Base-by-base conservation (phyloP, 1,139 yeast genomes). In the Kurtzmaniella quercitrusa region DNA sequence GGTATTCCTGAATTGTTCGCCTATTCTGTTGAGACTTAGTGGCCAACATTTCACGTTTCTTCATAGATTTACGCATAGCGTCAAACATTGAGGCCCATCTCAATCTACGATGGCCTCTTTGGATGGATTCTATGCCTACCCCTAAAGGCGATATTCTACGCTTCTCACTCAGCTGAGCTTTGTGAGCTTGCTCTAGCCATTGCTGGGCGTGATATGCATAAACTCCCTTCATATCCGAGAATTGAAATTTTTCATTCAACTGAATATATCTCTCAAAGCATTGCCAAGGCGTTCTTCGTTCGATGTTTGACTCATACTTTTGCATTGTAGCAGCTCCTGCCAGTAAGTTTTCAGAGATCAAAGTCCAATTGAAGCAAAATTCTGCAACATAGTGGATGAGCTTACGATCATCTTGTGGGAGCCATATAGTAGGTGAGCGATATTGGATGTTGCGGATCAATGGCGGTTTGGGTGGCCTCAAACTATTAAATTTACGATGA, bases 241-340 rank as follows among this genome's bases (percentile, higher is more conserved):
- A 78, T 49, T 87, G 94, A 54, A 88, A 89, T 47, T 82, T 82
- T 45, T 93, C 97, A 54, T 88, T 89, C 49, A 94, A 71, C 63
- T 93, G 98, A 47, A 89, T 85, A 70, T 94, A 93, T 49, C 98
- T 71, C 61, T 93, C 98, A 68, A 93, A 93, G 59, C 98, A 93
- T 59, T 91, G 98, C 98, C 98, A 93, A 0, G 98, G 95, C 0
- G 98, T 93, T 56, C 98, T 76, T 53, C 98, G 76, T 61, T 93
- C 98, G 45, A 89, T 88, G 51, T 87, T 89, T 0, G 98, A 86
- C 36, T 82, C 79, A 59, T 88, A 88, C 14, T 84, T 80, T 56
- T 74, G 71, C 46, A 72, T 55, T 32, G 74, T 69, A 0, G 87
- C 78, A 1, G 89, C 79, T 42, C 73, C 71, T 1, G 84, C 71